These are phyloP conservation scores for Arthrobotrys sinensis DNA, from an alignment of 2,329 filamentous ascomycete species.

Conservation along the genomic window DNA sequence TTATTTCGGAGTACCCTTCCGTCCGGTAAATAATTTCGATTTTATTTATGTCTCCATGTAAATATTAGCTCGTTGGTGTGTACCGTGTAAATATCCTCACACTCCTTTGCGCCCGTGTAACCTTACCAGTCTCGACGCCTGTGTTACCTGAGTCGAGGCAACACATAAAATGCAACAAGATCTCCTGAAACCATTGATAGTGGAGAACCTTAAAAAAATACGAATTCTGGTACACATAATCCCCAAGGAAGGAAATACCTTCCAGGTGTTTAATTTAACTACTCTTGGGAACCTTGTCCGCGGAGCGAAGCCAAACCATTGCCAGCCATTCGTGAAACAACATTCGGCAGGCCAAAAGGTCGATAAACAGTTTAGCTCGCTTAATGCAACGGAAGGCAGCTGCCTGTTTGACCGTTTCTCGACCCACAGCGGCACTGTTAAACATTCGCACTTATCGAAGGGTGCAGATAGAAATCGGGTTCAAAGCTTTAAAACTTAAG, in stretches of 20 bases:
- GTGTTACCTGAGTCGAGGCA: background rate
- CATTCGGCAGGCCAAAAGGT: slow-evolving; percentile 8
- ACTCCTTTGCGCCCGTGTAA: background rate
- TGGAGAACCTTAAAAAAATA: background rate
- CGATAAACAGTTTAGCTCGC: slow-evolving; percentile 9
- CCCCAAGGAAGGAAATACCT: background rate
- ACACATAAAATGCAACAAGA: slow-evolving; percentile 37
- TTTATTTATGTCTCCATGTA: background rate
- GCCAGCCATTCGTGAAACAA: slow-evolving; percentile 12
- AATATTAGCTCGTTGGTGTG: background rate
- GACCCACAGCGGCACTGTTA: slow-evolving; percentile 28
- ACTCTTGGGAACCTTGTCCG: background rate
- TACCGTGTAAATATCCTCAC: background rate
- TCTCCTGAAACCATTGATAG: background rate
- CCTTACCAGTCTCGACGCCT: background rate
- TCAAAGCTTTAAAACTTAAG: background rate
- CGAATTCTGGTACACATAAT: background rate
- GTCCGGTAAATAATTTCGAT: too few relatives aligned
- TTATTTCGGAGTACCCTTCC: background rate
- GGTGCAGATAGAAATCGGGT: background rate
- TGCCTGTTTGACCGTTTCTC: slow-evolving; percentile 33
- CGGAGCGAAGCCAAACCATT: slow-evolving; percentile 1
- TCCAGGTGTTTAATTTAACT: slow-evolving; percentile 14
- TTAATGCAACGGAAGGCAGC: slow-evolving; percentile 38
- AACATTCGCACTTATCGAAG: background rate